Conservation (phyloP, 2,329 filamentous ascomycete species). For the Colletotrichum sp. region DNA sequence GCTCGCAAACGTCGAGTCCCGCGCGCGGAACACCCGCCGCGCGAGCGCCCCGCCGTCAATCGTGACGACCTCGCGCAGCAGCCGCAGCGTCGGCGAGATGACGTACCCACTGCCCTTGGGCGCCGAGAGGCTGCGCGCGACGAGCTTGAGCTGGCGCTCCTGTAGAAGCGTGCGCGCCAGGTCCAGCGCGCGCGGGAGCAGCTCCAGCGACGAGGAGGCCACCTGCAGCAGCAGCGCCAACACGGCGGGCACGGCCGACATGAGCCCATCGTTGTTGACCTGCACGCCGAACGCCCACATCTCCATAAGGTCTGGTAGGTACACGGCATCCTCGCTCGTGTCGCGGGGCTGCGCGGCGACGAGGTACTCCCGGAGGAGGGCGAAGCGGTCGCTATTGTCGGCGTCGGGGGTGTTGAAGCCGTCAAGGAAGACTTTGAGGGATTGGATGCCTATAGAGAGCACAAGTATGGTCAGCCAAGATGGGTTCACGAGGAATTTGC, state of each 20-base stretch:
- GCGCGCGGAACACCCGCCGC: conserved; percentile 75
- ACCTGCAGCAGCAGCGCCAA: conserved; percentile 82
- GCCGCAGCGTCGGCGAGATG: conserved; percentile 84
- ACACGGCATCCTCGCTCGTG: conserved; percentile 55
- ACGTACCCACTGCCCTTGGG: conserved; percentile 85
- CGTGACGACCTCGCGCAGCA: conserved; percentile 83
- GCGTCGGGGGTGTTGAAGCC: conserved; percentile 59
- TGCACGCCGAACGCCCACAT: conserved; percentile 86
- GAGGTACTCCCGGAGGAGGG: conserved; percentile 73
- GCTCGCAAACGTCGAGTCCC: conserved; percentile 79
- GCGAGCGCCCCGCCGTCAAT: conserved; percentile 87
- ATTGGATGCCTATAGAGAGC: conserved; percentile 55
- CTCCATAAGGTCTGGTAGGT: conserved; percentile 81
- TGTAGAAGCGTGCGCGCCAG: conserved; percentile 84
- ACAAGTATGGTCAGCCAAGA: neutral
- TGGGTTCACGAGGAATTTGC: neutral
- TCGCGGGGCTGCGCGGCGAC: conserved; percentile 55
- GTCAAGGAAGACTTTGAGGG: conserved; percentile 75
- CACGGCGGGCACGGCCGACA: conserved; percentile 81
- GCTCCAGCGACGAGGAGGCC: conserved; percentile 74
- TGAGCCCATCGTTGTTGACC: conserved; percentile 78
- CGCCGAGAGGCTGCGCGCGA: conserved; percentile 79
- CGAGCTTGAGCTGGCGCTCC: conserved; percentile 78
- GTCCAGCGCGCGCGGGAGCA: conserved; percentile 75
- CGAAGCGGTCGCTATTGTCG: conserved; percentile 50